Conservation (phyloP, 208 protist species). For the Wallacemonas sp. region DNA sequence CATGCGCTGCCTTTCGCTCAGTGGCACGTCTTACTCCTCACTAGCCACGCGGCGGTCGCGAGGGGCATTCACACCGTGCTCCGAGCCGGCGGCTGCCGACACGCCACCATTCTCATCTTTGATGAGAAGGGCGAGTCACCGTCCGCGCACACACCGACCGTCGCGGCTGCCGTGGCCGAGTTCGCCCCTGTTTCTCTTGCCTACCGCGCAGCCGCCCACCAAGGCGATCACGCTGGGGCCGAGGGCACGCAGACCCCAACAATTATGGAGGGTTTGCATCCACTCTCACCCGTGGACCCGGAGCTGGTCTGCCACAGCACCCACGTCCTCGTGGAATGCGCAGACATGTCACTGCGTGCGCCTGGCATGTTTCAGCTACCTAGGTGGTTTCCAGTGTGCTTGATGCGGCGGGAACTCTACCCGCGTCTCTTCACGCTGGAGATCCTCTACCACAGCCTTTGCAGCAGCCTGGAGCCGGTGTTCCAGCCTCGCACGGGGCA, state of each 20-base stretch:
- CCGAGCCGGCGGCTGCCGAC: slow-evolving; percentile 48
- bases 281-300: slow-evolving; percentile 15
- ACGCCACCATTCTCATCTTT: slow-evolving; percentile 12
- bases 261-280: slow-evolving; percentile 23
- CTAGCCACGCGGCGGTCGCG: slow-evolving; percentile 30
- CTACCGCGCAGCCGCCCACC: too few species aligned
- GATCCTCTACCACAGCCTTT: slow-evolving; percentile 65
- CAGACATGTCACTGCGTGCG: slow-evolving; percentile 19
- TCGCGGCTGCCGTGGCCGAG: slow-evolving; percentile 7
- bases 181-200: too few species aligned
- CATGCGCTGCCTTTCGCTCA: slow-evolving; percentile 22
- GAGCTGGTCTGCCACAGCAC: slow-evolving; percentile 16
- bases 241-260: too few species aligned
- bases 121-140: not conserved
- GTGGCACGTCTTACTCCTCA: slow-evolving; percentile 69
- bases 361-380: slow-evolving; percentile 42
- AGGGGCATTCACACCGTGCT: slow-evolving; percentile 45
- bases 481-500: slow-evolving; percentile 33
- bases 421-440: slow-evolving; percentile 61
- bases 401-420: slow-evolving; percentile 19
- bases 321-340: slow-evolving; percentile 70
- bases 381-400: slow-evolving; percentile 38
- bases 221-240: not conserved
- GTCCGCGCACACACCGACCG: not conserved
- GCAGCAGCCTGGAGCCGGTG: slow-evolving; percentile 30